Percentiles rank a stretch among this genome's conserved stretches.
Conservation (phyloP, 1,284 basidiomycete genomes). For the Coriolopsis trogii region DNA sequence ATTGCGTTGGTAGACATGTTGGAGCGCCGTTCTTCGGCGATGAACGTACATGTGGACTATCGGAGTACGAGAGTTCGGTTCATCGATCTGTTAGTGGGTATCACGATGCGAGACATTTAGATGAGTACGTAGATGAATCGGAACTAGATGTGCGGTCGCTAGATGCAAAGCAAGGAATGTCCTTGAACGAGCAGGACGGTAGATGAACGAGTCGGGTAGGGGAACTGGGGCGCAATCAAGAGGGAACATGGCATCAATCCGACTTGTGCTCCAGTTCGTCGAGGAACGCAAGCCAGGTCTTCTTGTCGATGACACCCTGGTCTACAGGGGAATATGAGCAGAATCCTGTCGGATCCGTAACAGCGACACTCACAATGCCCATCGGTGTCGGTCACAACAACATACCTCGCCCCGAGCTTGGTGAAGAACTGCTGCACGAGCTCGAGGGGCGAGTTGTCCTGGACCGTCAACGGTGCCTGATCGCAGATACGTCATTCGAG, state of each 20-base stretch:
- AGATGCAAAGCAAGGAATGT: too few relatives aligned
- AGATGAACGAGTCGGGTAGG: too few relatives aligned
- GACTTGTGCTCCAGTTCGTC: constrained; percentile 57
- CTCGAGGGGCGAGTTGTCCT: constrained; percentile 84
- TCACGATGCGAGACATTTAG: too few relatives aligned
- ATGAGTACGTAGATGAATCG: too few relatives aligned
- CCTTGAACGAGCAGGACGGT: too few relatives aligned
- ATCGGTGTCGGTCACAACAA: constrained; percentile 82
- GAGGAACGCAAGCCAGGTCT: constrained; percentile 87
- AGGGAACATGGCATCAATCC: background rate
- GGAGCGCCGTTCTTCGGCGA: too few relatives aligned
- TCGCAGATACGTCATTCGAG: constrained; percentile 8
- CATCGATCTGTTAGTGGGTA: too few relatives aligned
- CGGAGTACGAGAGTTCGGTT: too few relatives aligned
- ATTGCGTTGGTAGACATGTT: too few relatives aligned
- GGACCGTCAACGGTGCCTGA: constrained; percentile 83
- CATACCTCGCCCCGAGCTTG: constrained; percentile 90
- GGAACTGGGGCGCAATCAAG: too few relatives aligned
- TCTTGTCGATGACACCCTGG: constrained; percentile 92
- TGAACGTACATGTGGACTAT: too few relatives aligned
- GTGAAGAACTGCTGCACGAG: constrained; percentile 91
- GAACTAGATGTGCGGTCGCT: too few relatives aligned
- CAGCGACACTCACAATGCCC: constrained; percentile 72
- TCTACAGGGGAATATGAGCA: constrained; percentile 46
- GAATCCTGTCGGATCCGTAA: background rate